Evolutionary conservation across 2,329 filamentous ascomycete species (phyloP).

Genomic region (Hyphodiscus sp.): DNA sequence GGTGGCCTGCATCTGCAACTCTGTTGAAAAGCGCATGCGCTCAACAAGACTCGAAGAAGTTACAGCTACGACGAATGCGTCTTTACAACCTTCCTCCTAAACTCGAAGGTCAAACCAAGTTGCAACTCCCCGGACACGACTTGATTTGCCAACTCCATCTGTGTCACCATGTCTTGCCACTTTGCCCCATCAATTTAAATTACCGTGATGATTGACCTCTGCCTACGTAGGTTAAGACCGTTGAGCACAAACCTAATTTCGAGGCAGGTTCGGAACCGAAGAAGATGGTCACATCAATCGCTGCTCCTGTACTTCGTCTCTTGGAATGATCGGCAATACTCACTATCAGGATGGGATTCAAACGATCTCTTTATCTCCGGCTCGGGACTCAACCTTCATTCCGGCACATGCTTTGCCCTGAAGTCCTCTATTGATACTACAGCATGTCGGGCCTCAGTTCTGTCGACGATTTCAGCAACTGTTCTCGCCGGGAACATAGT

Average conservation of each 20-base stretch:
- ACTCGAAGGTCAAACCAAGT: neutral
- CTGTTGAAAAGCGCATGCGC: neutral
- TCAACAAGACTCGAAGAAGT: neutral
- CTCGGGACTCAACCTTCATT: neutral
- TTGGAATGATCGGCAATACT: neutral
- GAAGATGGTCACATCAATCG: neutral
- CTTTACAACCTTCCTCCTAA: neutral
- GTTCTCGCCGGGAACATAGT: neutral
- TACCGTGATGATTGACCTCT: no score
- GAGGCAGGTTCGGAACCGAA: neutral
- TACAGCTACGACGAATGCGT: neutral
- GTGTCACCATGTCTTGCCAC: neutral
- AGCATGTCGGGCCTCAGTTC: neutral
- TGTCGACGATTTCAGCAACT: neutral
- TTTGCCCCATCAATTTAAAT: no score
- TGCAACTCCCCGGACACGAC: no score
- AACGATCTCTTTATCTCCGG: neutral
- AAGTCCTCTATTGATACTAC: neutral
- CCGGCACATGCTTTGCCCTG: neutral
- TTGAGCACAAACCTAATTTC: neutral
- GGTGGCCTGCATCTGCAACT: neutral
- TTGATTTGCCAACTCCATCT: neutral
- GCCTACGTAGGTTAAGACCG: neutral
- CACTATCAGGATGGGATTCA: neutral
- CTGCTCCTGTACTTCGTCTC: neutral